Base-by-base conservation (phyloP, 129 eudicot genomes). In the Helianthus tuberosus region DNA sequence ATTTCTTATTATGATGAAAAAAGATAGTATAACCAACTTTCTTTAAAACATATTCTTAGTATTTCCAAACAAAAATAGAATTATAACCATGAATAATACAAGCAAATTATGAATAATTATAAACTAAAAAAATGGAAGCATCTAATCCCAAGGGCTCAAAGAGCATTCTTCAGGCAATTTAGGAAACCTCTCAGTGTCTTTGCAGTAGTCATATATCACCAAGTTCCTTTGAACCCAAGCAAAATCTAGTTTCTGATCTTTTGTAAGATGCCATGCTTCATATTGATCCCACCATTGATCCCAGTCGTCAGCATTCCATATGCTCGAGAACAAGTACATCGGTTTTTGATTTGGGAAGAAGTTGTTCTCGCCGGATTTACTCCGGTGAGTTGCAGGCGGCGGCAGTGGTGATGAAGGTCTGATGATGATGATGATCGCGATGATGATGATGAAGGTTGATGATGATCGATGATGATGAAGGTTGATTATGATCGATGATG, bases 281-380 rank as follows among this genome's bases (percentile, higher is more conserved):
- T 88, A 86, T 48, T 90, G 96, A 77, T 94, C 98, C 98, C 98
- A 94, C 98, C 98, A 94, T 36, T 86, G 86, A 43, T 90, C 46
- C 98, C 98, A 94, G 17, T 90, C 97, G 52, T 94, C 98, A 0
- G 98, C 98, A 36, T 94, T 88, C 98, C 98, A 94, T 14, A 94
- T 94, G 81, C 98, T 94, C 58, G 98, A 94, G 75, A 94, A 94
- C 72, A 94, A 79, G 87, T 88, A 90, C 98, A 94, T 94, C 13
- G 98, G 98, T 84, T 94, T 94, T 80, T 90, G 83, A 59, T 85
- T 85, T 2, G 98, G 98, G 83, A 94, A 94, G 86, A 90, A 94
- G 65, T 86, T 79, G 97, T 90, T 94, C 16, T 84, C 82, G 59
- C n/a, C n/a, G n/a, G n/a, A n/a, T n/a, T n/a, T n/a, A n/a, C n/a